Conservation (phyloP, 176 grass and related monocot species). For the Aegilops speltoides region DNA sequence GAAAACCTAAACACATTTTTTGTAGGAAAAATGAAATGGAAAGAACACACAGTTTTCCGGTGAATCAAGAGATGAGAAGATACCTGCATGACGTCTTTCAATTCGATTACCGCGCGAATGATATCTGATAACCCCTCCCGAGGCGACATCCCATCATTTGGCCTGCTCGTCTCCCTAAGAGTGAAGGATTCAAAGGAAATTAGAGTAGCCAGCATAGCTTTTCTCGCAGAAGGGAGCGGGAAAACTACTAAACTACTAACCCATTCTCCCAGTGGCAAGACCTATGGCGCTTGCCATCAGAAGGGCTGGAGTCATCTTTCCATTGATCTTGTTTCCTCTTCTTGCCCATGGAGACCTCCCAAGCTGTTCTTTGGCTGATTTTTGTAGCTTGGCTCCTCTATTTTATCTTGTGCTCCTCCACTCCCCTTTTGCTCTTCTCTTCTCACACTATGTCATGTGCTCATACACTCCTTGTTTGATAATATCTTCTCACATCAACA, state of each 20-base stretch:
- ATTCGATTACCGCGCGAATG: neutral
- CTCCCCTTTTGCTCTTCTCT: no score
- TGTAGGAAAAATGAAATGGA: fast-evolving
- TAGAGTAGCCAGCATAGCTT: neutral
- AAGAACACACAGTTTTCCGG: no score
- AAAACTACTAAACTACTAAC: neutral
- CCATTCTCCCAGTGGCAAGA: neutral
- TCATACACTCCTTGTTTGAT: no score
- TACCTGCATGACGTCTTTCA: neutral
- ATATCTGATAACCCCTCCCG: neutral
- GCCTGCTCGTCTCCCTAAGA: neutral
- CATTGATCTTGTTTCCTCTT: neutral
- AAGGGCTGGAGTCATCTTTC: neutral
- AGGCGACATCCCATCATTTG: neutral
- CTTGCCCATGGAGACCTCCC: neutral
- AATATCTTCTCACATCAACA: no score
- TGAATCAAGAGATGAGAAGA: no score
- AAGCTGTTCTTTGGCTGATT: no score
- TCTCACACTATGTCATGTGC: no score
- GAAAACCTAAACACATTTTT: no score
- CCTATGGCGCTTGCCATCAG: neutral
- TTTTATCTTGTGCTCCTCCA: no score
- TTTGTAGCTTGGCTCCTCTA: no score
- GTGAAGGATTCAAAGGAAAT: neutral
- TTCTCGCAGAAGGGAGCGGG: neutral